phyloP scores from a whole-genome alignment of 768 basidiomycete genomes.

The Lepiota brunneoincarnata region DNA sequence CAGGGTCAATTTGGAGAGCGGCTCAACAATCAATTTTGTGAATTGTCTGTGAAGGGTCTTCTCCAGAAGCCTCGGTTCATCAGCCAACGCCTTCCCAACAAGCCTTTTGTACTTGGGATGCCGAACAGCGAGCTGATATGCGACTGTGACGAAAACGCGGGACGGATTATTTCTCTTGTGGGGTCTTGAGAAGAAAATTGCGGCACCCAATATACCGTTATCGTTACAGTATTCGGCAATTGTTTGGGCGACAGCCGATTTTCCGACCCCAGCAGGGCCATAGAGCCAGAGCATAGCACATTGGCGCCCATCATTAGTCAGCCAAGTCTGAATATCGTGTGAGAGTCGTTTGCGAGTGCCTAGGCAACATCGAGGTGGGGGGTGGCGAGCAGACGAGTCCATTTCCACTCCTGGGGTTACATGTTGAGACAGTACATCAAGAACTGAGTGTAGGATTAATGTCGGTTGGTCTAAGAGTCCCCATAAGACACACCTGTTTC shows the following conservation, averaged over 20 bases:
- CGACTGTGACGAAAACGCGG: not conserved
- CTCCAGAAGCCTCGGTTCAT: not conserved
- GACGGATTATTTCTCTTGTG: not conserved
- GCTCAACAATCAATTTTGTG: not conserved
- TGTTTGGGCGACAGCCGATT: not conserved
- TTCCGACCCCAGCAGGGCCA: not conserved
- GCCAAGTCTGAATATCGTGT: constrained; percentile 1
- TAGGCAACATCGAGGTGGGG: not conserved
- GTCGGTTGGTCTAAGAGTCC: too few species aligned
- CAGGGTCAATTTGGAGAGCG: not conserved
- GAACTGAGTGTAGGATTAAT: too few species aligned
- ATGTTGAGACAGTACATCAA: too few species aligned
- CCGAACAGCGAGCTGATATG: not conserved
- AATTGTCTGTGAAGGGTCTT: not conserved
- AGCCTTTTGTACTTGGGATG: not conserved
- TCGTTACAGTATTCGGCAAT: not conserved
- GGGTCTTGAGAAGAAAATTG: constrained; percentile 4
- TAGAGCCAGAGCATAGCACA: too few species aligned
- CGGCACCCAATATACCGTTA: not conserved
- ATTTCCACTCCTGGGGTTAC: not conserved
- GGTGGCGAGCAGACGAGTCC: constrained; percentile 1
- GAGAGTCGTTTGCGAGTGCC: not conserved
- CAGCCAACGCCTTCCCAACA: not conserved
- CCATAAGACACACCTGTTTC: too few species aligned
- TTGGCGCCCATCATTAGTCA: not conserved